These are phyloP conservation scores for Aspergillus taichungensis DNA, from an alignment of 495 filamentous ascomycete genomes.

Conservation along the genomic window DNA sequence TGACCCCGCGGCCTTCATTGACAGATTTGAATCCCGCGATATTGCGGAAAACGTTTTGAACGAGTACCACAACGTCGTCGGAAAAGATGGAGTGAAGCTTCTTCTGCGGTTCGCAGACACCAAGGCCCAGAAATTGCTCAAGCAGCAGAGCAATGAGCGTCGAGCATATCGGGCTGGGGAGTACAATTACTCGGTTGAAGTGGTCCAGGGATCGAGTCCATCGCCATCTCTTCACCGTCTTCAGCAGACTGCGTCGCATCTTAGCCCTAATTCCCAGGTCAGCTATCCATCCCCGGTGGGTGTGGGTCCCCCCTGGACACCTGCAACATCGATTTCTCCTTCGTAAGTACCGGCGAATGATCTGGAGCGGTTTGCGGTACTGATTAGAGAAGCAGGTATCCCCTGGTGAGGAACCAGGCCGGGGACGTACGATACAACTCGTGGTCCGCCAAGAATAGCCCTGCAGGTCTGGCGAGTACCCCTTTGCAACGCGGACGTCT, in stretches of 20 bases:
- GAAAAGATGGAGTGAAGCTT: slow-evolving; percentile 64
- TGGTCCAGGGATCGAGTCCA: slow-evolving; percentile 35
- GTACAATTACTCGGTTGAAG: slow-evolving; percentile 62
- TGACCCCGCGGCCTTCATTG: background rate
- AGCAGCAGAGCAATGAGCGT: slow-evolving; percentile 85
- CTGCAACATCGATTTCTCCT: slow-evolving; percentile 42
- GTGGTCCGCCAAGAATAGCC: slow-evolving; percentile 22
- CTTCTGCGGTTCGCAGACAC: slow-evolving; percentile 97
- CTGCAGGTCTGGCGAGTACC: slow-evolving; percentile 22
- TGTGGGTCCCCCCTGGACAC: slow-evolving; percentile 35
- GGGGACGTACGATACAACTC: slow-evolving; percentile 22
- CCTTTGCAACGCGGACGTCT: slow-evolving; percentile 20
- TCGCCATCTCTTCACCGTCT: slow-evolving; percentile 29
- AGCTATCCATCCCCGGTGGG: slow-evolving; percentile 35
- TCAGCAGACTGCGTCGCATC: slow-evolving; percentile 21
- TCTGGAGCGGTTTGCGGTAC: background rate
- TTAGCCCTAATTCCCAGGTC: slow-evolving; percentile 34
- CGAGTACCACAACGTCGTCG: slow-evolving; percentile 64
- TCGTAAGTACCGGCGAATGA: slow-evolving; percentile 23
- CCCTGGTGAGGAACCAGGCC: slow-evolving; percentile 27
- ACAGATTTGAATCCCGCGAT: slow-evolving; percentile 77
- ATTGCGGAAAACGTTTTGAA: slow-evolving; percentile 78
- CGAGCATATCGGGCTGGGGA: slow-evolving; percentile 91
- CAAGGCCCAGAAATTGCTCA: slow-evolving; percentile 88
- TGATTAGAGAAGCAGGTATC: slow-evolving; percentile 25